phyloP scores from a whole-genome alignment of 257 asterid genomes.

The Fraxinus cuspidata region DNA sequence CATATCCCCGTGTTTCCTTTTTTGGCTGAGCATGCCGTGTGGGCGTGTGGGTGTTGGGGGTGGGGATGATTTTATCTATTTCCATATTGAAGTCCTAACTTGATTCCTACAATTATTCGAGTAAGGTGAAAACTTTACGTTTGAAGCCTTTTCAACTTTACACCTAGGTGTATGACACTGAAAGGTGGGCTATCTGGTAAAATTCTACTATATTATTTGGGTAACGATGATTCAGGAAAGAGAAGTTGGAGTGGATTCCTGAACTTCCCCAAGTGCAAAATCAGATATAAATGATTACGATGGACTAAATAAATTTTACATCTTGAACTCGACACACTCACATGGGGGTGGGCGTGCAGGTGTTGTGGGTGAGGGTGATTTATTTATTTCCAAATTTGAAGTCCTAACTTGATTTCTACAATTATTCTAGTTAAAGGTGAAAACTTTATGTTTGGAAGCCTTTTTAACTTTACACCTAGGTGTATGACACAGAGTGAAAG shows the following conservation, averaged over 20 bases:
- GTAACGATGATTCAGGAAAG: background rate
- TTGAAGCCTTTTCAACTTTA: constrained; percentile 3
- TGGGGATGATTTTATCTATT: background rate
- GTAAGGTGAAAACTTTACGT: background rate
- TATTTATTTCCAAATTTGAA: background rate
- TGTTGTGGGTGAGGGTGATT: background rate
- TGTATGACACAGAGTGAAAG: background rate
- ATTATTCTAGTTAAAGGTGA: background rate
- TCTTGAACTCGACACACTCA: background rate
- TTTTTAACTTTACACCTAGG: background rate
- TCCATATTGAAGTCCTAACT: background rate
- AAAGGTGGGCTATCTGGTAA: background rate
- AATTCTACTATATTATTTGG: background rate
- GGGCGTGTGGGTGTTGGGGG: background rate
- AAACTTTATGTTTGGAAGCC: background rate
- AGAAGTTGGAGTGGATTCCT: background rate
- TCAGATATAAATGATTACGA: background rate
- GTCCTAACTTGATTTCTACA: background rate
- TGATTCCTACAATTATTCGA: background rate
- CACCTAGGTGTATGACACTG: background rate
- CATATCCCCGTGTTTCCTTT: background rate
- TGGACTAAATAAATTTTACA: background rate
- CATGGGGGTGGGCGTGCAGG: background rate
- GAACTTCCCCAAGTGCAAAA: background rate
- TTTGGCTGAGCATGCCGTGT: background rate